Conservation (phyloP, 352 stramenopile genomes). For the Pythium brachiatum region DNA sequence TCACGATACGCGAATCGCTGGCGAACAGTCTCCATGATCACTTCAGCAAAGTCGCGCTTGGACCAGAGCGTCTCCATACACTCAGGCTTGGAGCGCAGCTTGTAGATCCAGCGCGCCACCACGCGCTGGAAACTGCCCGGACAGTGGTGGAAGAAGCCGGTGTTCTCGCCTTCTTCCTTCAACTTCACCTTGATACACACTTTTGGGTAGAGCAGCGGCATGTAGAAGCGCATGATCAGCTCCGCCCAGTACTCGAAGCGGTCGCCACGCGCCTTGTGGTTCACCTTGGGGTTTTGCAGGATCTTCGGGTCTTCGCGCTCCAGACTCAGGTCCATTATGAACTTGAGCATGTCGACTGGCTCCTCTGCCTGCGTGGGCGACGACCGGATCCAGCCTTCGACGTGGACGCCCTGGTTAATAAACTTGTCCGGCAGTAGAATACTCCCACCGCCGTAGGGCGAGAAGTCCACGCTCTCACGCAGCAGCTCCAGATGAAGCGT, state of each 20-base stretch:
- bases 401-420: slow-evolving; percentile 79
- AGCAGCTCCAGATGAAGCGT: slow-evolving; percentile 76
- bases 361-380: slow-evolving; percentile 81
- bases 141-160: slow-evolving; percentile 87
- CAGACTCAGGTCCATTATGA: slow-evolving; percentile 86
- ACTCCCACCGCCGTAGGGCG: slow-evolving; percentile 76
- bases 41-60: slow-evolving; percentile 72
- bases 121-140: slow-evolving; percentile 85
- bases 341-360: slow-evolving; percentile 88
- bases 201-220: slow-evolving; percentile 86
- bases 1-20: slow-evolving; percentile 86
- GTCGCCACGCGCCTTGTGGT: slow-evolving; percentile 48
- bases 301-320: slow-evolving; percentile 62
- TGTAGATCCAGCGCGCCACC: slow-evolving; percentile 85
- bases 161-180: slow-evolving; percentile 76
- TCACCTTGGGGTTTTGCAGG: slow-evolving; percentile 39
- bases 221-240: slow-evolving; percentile 89
- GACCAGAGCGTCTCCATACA: slow-evolving; percentile 83
- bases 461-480: slow-evolving; percentile 83
- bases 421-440: slow-evolving; percentile 81
- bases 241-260: slow-evolving; percentile 86
- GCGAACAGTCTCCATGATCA: slow-evolving; percentile 86
- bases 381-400: slow-evolving; percentile 82
- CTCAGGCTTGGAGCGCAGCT: slow-evolving; percentile 74
- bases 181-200: slow-evolving; percentile 82